Percentiles rank a stretch among this genome's conserved stretches.
phyloP scores from a whole-genome alignment of 176 grass and related monocot species.

The Melocanna baccifera region DNA sequence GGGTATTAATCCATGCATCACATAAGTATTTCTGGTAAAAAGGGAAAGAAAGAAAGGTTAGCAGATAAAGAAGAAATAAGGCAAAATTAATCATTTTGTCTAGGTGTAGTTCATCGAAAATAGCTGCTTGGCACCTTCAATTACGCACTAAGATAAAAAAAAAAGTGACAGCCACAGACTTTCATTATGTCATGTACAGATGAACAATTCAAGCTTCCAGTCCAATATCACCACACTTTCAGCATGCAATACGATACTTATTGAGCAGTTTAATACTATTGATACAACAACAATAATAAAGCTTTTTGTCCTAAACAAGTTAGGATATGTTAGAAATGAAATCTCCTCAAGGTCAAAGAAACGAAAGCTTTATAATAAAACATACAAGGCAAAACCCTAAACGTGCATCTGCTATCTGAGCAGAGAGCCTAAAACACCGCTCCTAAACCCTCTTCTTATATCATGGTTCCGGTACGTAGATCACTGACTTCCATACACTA shows the following conservation, averaged over 20 bases:
- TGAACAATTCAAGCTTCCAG: not conserved
- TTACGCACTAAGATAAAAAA: slow-evolving; percentile 1
- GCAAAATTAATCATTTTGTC: not conserved
- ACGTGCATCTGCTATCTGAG: too few species aligned
- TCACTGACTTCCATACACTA: too few species aligned
- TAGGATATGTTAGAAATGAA: too few species aligned
- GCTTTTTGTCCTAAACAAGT: too few species aligned
- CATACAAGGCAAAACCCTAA: too few species aligned
- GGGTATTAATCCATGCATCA: slow-evolving; percentile 77
- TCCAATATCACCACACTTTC: not conserved
- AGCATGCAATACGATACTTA: not conserved
- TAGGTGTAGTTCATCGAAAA: not conserved
- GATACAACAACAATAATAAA: too few species aligned
- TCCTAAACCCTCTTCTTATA: too few species aligned
- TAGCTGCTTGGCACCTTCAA: not conserved
- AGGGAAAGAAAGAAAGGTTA: slow-evolving; percentile 9
- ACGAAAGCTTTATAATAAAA: too few species aligned
- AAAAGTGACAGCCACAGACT: slow-evolving; percentile 1
- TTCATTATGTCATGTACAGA: not conserved
- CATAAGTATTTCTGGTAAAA: slow-evolving; percentile 72
- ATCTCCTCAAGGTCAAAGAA: too few species aligned
- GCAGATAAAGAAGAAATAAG: not conserved
- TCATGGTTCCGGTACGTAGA: too few species aligned
- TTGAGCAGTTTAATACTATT: not conserved
- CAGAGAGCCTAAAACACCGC: too few species aligned